These are phyloP conservation scores for Dioszegia aurantiaca DNA, from an alignment of 768 basidiomycete species.

Conservation along the genomic window DNA sequence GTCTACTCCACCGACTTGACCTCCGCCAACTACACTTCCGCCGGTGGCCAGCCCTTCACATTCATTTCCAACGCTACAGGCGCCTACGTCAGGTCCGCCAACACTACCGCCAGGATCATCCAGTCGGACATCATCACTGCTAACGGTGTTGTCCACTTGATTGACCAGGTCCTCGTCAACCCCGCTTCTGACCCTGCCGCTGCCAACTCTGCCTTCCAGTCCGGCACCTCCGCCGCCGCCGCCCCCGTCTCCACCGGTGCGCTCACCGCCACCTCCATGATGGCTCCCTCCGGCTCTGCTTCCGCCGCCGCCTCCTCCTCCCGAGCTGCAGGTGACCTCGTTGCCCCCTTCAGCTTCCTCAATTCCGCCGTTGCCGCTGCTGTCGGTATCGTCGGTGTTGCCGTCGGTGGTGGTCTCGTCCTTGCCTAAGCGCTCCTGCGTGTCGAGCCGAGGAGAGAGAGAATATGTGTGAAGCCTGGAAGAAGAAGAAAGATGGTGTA, in stretches of 20 bases:
- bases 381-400: constrained; percentile 29
- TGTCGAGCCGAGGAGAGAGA: not conserved
- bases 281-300: constrained; percentile 22
- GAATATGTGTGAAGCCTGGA: not conserved
- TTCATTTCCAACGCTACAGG: constrained; percentile 63
- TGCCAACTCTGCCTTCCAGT: constrained; percentile 46
- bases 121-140: constrained; percentile 61
- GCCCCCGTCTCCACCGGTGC: constrained; percentile 28
- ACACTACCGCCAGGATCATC: constrained; percentile 59
- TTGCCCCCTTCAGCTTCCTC: constrained; percentile 15
- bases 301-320: constrained; percentile 22
- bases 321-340: constrained; percentile 13
- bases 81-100: constrained; percentile 58
- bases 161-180: constrained; percentile 53
- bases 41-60: constrained; percentile 60
- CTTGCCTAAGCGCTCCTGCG: constrained; percentile 11
- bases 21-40: constrained; percentile 57
- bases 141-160: constrained; percentile 68
- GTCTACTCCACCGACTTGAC: constrained; percentile 62
- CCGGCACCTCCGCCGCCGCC: constrained; percentile 35
- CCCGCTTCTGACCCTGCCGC: constrained; percentile 45
- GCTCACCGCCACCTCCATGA: constrained; percentile 37
- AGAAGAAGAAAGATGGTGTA: not conserved
- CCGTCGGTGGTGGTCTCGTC: constrained; percentile 32
- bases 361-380: constrained; percentile 28